These are phyloP conservation scores for Pseudogymnoascus sp. DNA, from an alignment of 2,329 filamentous ascomycete species.

Conservation along the genomic window DNA sequence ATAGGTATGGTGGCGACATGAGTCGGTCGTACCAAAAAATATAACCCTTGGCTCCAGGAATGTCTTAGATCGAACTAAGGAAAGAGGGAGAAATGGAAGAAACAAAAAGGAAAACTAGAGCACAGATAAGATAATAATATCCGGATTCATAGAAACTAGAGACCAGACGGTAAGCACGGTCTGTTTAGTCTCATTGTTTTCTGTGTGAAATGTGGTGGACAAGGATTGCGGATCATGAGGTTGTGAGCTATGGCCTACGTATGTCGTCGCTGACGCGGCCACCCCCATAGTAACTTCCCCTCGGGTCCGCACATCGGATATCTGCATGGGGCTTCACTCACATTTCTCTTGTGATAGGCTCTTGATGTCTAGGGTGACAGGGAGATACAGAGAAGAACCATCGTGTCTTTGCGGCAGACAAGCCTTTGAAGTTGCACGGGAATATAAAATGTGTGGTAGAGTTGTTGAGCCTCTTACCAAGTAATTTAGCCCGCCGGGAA, in stretches of 20 bases:
- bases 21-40: not conserved
- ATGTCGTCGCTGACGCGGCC: conserved; percentile 8
- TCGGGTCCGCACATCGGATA: not conserved
- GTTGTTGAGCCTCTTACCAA: not conserved
- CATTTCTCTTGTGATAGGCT: not conserved
- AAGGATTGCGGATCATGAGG: not conserved
- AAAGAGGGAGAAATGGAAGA: not conserved
- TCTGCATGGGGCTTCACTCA: not conserved
- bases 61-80: not conserved
- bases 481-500: not conserved
- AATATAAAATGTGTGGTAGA: not conserved
- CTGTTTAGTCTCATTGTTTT: not conserved
- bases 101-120: not conserved
- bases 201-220: not conserved
- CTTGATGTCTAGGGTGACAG: not conserved
- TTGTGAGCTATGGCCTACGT: conserved; percentile 1
- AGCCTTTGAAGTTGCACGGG: not conserved
- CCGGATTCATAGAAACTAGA: not conserved
- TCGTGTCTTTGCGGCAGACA: not conserved
- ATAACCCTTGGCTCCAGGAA: not conserved
- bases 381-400: not conserved
- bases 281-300: not conserved
- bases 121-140: not conserved
- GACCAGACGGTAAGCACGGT: not conserved
- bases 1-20: not conserved